Evolutionary conservation across 2,329 filamentous ascomycete species (phyloP).

Genomic region (Sordariomycetes sp.): DNA sequence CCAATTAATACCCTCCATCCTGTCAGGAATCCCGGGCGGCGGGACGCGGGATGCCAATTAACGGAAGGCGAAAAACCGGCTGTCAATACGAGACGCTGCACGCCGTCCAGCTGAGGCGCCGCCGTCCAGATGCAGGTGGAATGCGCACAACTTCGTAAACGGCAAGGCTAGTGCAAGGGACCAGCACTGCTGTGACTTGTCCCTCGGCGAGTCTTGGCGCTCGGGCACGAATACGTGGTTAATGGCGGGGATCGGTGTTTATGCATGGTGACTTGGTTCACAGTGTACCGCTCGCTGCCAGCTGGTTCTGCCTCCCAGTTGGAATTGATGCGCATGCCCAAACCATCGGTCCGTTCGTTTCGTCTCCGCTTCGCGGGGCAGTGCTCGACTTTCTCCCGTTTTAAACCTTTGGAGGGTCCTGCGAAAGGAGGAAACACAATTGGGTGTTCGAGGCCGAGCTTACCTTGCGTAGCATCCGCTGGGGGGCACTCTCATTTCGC

Average conservation of each 20-base stretch:
- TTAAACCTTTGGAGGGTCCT: background rate
- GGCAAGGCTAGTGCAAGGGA: background rate
- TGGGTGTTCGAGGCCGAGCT: no score
- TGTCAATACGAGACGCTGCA: background rate
- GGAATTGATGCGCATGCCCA: no score
- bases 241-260: background rate
- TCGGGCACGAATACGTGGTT: background rate
- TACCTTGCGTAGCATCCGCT: background rate
- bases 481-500: background rate
- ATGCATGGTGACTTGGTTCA: background rate
- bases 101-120: background rate
- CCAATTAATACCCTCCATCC: background rate
- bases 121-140: background rate
- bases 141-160: background rate
- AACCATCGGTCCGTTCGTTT: background rate
- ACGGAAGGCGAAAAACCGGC: background rate
- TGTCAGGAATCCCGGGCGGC: background rate
- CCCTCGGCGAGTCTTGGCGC: background rate
- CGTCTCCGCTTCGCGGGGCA: background rate
- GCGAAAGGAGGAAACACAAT: no score
- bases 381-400: background rate
- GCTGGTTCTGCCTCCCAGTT: no score
- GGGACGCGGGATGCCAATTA: background rate
- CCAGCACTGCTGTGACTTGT: background rate
- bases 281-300: background rate